Conservation (phyloP, 2,329 filamentous ascomycete genomes). For the Monilinia fructicola region DNA sequence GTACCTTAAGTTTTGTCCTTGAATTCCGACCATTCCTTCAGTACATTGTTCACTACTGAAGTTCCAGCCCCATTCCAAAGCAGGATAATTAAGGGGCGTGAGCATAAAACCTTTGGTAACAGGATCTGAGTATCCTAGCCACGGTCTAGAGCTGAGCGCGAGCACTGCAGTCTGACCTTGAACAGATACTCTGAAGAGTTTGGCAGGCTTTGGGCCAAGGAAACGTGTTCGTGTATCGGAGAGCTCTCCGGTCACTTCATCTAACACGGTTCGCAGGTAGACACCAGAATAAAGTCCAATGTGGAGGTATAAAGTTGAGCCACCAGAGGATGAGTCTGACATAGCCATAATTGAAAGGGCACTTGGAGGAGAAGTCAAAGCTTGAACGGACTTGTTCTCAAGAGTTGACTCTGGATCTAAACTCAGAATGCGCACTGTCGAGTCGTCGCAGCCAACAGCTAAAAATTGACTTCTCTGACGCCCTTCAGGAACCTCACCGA, state of each 20-base stretch:
- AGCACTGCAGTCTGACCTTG: constrained; percentile 82
- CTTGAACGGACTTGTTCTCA: constrained; percentile 92
- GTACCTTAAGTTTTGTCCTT: constrained; percentile 83
- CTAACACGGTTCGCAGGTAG: constrained; percentile 90
- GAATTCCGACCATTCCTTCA: constrained; percentile 91
- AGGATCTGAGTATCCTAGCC: constrained; percentile 90
- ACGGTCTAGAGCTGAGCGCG: constrained; percentile 88
- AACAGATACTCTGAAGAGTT: constrained; percentile 87
- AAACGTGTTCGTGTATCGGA: constrained; percentile 95
- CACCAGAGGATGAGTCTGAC: constrained; percentile 88
- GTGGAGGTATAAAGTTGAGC: constrained; percentile 87
- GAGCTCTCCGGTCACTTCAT: constrained; percentile 92
- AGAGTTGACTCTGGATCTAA: constrained; percentile 86
- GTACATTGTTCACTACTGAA: constrained; percentile 94
- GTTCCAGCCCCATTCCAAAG: constrained; percentile 91
- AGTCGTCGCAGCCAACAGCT: constrained; percentile 95
- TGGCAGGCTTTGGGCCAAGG: constrained; percentile 84
- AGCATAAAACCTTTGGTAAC: constrained; percentile 87
- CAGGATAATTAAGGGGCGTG: constrained; percentile 84
- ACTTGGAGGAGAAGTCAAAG: constrained; percentile 84
- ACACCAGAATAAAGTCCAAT: constrained; percentile 95
- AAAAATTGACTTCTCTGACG: constrained; percentile 86
- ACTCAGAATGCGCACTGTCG: constrained; percentile 89
- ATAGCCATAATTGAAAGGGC: constrained; percentile 90
- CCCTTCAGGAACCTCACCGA: constrained; percentile 90